A percentile compares a stretch with the other conserved stretches of the same genome.
phyloP scores from a whole-genome alignment of 495 filamentous ascomycete genomes.

The Neurospora sp. region DNA sequence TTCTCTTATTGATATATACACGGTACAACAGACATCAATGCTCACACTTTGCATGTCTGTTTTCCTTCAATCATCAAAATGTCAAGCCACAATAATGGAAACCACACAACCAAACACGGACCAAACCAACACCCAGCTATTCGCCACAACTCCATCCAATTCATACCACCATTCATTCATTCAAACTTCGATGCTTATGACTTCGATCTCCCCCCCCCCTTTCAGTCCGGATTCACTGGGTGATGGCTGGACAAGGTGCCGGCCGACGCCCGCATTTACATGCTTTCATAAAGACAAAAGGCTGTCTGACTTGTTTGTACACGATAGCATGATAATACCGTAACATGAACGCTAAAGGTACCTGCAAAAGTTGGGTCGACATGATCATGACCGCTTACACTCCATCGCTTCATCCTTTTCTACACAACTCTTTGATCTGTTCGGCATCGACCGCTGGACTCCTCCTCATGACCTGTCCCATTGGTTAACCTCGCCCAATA shows the following conservation, averaged over 20 bases:
- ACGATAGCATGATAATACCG: neutral
- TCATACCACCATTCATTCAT: neutral
- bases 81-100: neutral
- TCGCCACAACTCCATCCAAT: neutral
- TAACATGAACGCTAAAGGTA: neutral
- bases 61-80: neutral
- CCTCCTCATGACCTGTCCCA: neutral
- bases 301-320: neutral
- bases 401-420: neutral
- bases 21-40: neutral
- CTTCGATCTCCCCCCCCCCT: neutral
- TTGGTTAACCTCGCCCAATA: neutral
- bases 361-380: neutral
- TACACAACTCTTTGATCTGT: neutral
- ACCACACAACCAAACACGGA: conserved; percentile 6
- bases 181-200: neutral
- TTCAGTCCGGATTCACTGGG: neutral
- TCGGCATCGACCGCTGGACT: neutral
- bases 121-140: neutral
- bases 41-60: neutral
- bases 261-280: neutral
- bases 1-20: neutral
- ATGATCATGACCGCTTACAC: neutral
- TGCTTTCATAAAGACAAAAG: neutral
- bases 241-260: neutral